Conservation (phyloP, 1,284 basidiomycete species). For the Apiotrichum mycotoxinovorans region DNA sequence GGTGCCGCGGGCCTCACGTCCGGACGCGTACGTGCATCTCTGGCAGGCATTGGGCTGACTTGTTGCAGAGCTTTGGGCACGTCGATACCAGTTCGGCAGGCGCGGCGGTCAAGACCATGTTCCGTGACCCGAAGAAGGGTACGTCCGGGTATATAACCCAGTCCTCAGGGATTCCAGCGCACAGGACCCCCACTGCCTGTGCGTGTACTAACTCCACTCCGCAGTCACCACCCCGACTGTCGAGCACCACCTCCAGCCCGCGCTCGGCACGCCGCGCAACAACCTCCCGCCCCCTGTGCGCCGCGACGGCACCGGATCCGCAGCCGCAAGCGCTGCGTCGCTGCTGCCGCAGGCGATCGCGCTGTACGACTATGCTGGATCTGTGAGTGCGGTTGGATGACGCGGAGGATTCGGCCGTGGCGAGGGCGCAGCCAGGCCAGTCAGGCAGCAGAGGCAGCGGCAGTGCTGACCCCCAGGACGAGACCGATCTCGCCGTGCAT, state of each 20-base stretch:
- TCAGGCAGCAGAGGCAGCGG: no score
- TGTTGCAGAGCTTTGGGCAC: slow-evolving; percentile 31
- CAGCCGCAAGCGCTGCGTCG: not conserved
- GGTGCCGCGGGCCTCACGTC: not conserved
- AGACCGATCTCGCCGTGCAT: slow-evolving; percentile 36
- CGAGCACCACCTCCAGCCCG: slow-evolving; percentile 8
- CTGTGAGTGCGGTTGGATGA: slow-evolving; percentile 21
- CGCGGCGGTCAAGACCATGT: slow-evolving; percentile 37
- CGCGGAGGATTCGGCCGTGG: no score
- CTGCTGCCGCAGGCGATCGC: slow-evolving; percentile 19
- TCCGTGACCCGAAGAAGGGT: slow-evolving; percentile 37
- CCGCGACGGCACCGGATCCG: not conserved
- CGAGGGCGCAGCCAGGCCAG: no score
- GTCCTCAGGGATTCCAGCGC: no score
- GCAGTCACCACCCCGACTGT: not conserved
- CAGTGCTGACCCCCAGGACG: slow-evolving; percentile 27
- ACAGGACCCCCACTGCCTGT: no score
- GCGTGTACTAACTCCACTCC: not conserved
- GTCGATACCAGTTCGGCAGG: slow-evolving; percentile 34
- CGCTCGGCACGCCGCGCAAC: slow-evolving; percentile 12
- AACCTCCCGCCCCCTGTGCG: slow-evolving; percentile 21
- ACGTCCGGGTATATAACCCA: not conserved
- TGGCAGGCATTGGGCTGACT: not conserved
- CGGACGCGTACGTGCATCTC: no score
- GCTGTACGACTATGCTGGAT: slow-evolving; percentile 41